These are phyloP conservation scores for Arachnomyces sp. DNA, from an alignment of 2,329 filamentous ascomycete species.

Conservation along the genomic window DNA sequence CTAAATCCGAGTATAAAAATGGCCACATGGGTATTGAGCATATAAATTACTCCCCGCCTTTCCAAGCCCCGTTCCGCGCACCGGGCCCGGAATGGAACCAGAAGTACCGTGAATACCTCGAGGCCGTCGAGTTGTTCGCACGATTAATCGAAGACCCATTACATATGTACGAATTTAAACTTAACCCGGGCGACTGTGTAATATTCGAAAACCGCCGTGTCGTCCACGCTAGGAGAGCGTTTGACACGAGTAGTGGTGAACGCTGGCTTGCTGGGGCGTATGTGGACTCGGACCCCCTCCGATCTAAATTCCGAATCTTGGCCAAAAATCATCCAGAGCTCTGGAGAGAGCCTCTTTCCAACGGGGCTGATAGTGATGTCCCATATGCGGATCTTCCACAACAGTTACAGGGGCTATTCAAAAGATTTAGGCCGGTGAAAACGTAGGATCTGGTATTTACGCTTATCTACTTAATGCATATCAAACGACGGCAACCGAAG, in stretches of 20 bases:
- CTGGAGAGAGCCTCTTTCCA: constrained; percentile 6
- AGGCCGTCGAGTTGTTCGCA: constrained; percentile 54
- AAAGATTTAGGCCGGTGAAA: too few species aligned
- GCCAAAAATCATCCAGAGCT: constrained; percentile 12
- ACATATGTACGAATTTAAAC: constrained; percentile 61
- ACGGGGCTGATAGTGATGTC: not conserved
- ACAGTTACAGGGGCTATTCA: too few species aligned
- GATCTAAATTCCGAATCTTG: constrained; percentile 40
- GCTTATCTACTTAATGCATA: too few species aligned
- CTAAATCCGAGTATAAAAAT: constrained; percentile 1
- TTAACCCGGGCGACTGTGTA: constrained; percentile 77
- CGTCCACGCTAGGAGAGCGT: constrained; percentile 73
- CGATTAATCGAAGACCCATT: constrained; percentile 48
- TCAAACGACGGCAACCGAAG: too few species aligned
- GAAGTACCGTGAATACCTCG: constrained; percentile 21
- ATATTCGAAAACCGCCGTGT: constrained; percentile 86
- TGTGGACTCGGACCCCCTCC: constrained; percentile 59
- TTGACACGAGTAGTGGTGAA: constrained; percentile 57
- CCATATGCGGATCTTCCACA: too few species aligned
- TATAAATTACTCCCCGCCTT: constrained; percentile 71
- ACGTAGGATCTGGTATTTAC: too few species aligned
- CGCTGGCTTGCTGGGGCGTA: constrained; percentile 85
- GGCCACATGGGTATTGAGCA: constrained; percentile 26
- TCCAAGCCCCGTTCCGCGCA: constrained; percentile 54
- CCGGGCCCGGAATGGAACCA: constrained; percentile 4